A percentile compares a stretch with the other conserved stretches of the same genome.
Evolutionary conservation across 495 filamentous ascomycete species (phyloP).

Genomic region (Talaromyces wortmannii): DNA sequence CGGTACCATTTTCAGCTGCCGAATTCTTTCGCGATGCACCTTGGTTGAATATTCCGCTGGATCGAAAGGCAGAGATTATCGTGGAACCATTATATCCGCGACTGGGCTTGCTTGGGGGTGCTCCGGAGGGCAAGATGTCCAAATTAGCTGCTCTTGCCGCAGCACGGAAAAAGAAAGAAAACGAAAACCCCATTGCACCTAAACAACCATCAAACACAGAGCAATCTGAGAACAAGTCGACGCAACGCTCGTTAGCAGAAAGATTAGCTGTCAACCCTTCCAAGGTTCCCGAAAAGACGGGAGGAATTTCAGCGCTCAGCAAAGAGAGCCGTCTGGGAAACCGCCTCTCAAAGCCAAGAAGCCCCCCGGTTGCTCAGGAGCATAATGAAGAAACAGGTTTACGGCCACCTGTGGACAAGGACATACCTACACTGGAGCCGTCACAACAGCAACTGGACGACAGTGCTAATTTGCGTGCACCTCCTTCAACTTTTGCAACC

Average conservation of each 20-base stretch:
- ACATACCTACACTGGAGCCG: conserved; percentile 2
- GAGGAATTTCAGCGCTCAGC: conserved; percentile 14
- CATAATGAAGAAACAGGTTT: background rate
- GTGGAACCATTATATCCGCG: conserved; percentile 54
- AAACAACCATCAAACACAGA: conserved; percentile 8
- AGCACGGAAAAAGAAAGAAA: conserved; percentile 61
- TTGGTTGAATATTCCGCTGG: conserved; percentile 70
- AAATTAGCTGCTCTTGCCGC: conserved; percentile 87
- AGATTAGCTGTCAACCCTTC: conserved; percentile 25
- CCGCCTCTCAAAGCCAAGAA: conserved; percentile 7
- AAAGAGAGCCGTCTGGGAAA: conserved; percentile 11
- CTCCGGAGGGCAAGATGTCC: conserved; percentile 62
- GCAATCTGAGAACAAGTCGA: conserved; percentile 13
- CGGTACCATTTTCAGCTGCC: conserved; percentile 32
- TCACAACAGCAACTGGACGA: conserved; percentile 9
- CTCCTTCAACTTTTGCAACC: conserved; percentile 63
- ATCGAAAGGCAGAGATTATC: conserved; percentile 61
- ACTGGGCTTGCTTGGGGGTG: conserved; percentile 69
- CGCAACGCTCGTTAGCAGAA: conserved; percentile 24
- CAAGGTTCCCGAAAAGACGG: conserved; percentile 20
- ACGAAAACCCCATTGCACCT: background rate
- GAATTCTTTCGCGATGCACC: conserved; percentile 79
- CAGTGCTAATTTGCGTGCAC: conserved; percentile 23
- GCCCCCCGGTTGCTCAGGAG: background rate
- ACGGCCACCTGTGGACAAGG: background rate